These are phyloP conservation scores for Tricholoma furcatifolium DNA, from an alignment of 768 basidiomycete species.

Conservation along the genomic window DNA sequence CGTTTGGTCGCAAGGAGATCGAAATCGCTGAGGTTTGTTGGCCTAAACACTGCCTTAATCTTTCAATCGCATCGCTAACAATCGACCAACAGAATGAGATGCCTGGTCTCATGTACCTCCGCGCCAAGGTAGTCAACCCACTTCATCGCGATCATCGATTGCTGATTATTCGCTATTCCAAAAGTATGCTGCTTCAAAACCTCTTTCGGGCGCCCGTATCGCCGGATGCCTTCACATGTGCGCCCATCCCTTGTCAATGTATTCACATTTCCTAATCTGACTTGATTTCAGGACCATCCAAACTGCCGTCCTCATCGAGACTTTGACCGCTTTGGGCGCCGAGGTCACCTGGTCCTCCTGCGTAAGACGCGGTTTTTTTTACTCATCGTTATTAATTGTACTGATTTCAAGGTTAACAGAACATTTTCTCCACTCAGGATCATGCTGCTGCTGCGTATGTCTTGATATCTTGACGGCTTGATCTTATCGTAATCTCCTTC, in stretches of 20 bases:
- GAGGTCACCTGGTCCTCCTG: conserved; percentile 99
- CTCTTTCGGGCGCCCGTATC: conserved; percentile 92
- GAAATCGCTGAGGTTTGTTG: conserved; percentile 89
- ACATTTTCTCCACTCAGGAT: conserved; percentile 99
- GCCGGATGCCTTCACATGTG: conserved; percentile 98
- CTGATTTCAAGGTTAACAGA: conserved; percentile 42
- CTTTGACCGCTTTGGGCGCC: conserved; percentile 90
- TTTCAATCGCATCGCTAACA: conserved; percentile 10
- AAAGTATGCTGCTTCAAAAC: conserved; percentile 80
- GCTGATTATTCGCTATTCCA: conserved; percentile 22
- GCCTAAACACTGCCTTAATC: conserved; percentile 13
- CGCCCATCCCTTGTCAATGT: conserved; percentile 19
- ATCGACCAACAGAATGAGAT: conserved; percentile 69
- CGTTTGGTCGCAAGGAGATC: conserved; percentile 99
- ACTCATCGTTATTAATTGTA: background rate
- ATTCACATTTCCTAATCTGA: conserved; percentile 8
- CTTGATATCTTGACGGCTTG: background rate
- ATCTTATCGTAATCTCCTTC: conserved; percentile 2
- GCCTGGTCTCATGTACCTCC: conserved; percentile 94
- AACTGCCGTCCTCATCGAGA: conserved; percentile 98
- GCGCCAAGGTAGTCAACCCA: conserved; percentile 63
- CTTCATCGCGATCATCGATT: conserved; percentile 13
- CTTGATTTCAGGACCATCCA: conserved; percentile 81
- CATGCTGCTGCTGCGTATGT: conserved; percentile 96
- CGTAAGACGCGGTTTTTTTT: conserved; percentile 43